These are phyloP conservation scores for Dichotomopilus funicola DNA, from an alignment of 2,329 filamentous ascomycete genomes.

Conservation along the genomic window DNA sequence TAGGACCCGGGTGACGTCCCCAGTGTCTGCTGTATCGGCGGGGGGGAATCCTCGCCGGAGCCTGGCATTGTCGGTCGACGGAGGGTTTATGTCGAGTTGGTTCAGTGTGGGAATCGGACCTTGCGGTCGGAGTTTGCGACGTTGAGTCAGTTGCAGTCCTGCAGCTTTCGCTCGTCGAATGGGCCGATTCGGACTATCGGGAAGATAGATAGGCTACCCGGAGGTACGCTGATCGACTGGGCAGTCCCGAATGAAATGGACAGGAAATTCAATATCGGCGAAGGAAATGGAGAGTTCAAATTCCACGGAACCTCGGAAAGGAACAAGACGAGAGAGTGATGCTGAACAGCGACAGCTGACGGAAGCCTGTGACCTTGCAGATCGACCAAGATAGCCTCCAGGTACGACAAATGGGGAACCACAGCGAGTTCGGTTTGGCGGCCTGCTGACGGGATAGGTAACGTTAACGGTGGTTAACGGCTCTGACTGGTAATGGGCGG, in stretches of 20 bases:
- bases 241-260: no score
- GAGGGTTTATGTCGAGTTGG: not conserved
- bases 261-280: no score
- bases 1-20: slow-evolving; percentile 44
- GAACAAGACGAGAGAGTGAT: no score
- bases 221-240: no score
- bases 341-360: slow-evolving; percentile 2
- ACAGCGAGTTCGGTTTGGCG: not conserved
- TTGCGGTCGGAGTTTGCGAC: not conserved
- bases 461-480: no score
- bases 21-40: slow-evolving; percentile 31
- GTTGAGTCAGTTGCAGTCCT: no score
- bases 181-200: no score
- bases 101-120: not conserved
- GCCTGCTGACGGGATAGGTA: not conserved
- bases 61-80: slow-evolving; percentile 23
- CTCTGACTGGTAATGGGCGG: no score
- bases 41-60: slow-evolving; percentile 24
- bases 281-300: no score
- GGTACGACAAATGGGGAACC: not conserved
- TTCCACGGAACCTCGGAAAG: no score
- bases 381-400: not conserved
- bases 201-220: no score
- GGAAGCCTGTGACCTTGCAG: slow-evolving; percentile 8
- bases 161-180: no score